These are phyloP conservation scores for Groenewaldozyma tartarivorans DNA, from an alignment of 805 yeast species.

Conservation along the genomic window DNA sequence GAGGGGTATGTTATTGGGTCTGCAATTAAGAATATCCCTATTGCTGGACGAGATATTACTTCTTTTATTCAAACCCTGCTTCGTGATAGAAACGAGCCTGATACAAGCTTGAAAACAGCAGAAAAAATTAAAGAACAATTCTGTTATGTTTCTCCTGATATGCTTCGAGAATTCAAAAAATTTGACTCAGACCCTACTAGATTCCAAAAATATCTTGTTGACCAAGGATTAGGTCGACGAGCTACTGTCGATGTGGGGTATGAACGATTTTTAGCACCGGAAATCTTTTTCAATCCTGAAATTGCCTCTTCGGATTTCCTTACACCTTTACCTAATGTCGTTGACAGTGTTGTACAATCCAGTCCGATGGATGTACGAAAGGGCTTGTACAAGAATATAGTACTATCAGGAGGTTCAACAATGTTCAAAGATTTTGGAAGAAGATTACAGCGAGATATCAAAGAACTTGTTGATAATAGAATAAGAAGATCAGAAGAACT, in stretches of 20 bases:
- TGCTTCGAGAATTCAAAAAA: conserved; percentile 90
- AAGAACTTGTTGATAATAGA: conserved; percentile 78
- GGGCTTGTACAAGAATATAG: conserved; percentile 91
- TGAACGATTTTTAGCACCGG: conserved; percentile 98
- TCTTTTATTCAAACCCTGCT: conserved; percentile 83
- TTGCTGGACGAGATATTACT: conserved; percentile 98
- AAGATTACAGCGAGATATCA: conserved; percentile 91
- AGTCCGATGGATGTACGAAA: conserved; percentile 98
- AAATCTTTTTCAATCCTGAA: conserved; percentile 96
- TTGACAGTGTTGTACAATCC: conserved; percentile 88
- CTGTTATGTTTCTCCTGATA: conserved; percentile 96
- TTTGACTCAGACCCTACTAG: conserved; percentile 82
- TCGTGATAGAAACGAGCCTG: conserved; percentile 95
- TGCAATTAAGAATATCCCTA: conserved; percentile 93
- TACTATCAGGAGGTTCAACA: conserved; percentile 93
- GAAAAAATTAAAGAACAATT: conserved; percentile 94
- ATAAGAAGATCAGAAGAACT: conserved; percentile 70
- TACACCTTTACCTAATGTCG: conserved; percentile 93
- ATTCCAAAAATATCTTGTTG: conserved; percentile 87
- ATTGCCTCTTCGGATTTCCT: conserved; percentile 90
- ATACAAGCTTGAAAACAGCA: conserved; percentile 89
- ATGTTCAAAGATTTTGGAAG: conserved; percentile 98
- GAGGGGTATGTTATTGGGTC: conserved; percentile 98
- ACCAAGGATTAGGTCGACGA: conserved; percentile 55
- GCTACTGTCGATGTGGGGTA: conserved; percentile 87